These are phyloP conservation scores for Eucommia ulmoides DNA, from an alignment of 257 asterid species.

Conservation along the genomic window DNA sequence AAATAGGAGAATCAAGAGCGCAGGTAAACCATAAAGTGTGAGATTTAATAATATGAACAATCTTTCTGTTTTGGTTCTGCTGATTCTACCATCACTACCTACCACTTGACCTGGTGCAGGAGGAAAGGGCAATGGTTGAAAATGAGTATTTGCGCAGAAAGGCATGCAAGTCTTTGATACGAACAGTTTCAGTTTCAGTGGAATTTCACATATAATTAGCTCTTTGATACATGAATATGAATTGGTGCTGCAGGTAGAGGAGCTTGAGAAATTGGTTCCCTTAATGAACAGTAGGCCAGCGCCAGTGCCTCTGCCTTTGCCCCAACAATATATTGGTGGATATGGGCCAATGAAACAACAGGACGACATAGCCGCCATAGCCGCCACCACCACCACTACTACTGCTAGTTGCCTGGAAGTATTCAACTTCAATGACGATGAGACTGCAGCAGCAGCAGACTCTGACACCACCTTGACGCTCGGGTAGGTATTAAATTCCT, in stretches of 20 bases:
- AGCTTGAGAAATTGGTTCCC: slow-evolving; percentile 20
- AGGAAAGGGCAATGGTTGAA: slow-evolving; percentile 37
- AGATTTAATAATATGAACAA: not conserved
- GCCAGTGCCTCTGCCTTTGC: slow-evolving; percentile 15
- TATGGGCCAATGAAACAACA: slow-evolving; percentile 14
- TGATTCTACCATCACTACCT: not conserved
- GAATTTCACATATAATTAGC: not conserved
- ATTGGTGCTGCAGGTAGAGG: slow-evolving; percentile 28
- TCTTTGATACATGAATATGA: not conserved
- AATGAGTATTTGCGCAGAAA: slow-evolving; percentile 35
- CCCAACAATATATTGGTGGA: slow-evolving; percentile 19
- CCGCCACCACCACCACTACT: too few relatives aligned
- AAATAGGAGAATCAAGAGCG: slow-evolving; percentile 30
- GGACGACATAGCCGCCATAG: slow-evolving; percentile 31
- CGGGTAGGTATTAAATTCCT: too few relatives aligned
- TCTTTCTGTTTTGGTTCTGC: not conserved
- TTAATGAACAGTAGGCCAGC: too few relatives aligned
- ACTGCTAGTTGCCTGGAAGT: too few relatives aligned
- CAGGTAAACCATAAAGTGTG: slow-evolving; percentile 21
- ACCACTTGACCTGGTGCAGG: slow-evolving; percentile 24
- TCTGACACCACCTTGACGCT: slow-evolving; percentile 48
- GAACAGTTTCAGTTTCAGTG: not conserved
- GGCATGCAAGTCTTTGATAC: slow-evolving; percentile 17
- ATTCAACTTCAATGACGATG: slow-evolving; percentile 24
- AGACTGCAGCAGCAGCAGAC: slow-evolving; percentile 37